These are phyloP conservation scores for Berberis vulgaris DNA, from an alignment of 164 flowering plant species.

Conservation along the genomic window DNA sequence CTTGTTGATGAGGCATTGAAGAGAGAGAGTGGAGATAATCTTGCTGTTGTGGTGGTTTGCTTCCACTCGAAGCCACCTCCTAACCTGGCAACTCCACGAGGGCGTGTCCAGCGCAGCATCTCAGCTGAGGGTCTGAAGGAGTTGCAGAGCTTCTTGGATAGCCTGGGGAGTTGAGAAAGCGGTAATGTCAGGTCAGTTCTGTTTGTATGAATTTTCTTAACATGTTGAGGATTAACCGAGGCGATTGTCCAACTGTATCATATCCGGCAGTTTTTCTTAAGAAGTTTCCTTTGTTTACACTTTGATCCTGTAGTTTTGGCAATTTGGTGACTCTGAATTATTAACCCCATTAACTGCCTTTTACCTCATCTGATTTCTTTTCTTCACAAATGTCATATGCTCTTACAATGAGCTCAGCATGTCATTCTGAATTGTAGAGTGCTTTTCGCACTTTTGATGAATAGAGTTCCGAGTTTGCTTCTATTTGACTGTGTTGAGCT, in stretches of 20 bases:
- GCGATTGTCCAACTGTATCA: conserved; percentile 50
- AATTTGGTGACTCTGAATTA: no score
- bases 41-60: conserved; percentile 78
- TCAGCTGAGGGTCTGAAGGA: conserved; percentile 88
- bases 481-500: no score
- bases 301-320: no score
- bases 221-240: conserved; percentile 24
- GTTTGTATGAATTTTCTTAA: background rate
- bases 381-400: no score
- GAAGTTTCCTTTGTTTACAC: no score
- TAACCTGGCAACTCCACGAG: conserved; percentile 56
- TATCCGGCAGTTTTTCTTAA: conserved; percentile 40
- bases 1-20: conserved; percentile 78
- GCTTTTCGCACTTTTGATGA: no score
- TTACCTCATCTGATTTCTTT: no score
- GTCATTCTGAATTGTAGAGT: no score
- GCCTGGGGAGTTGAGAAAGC: conserved; percentile 30
- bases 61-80: conserved; percentile 76
- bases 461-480: no score
- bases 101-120: conserved; percentile 75
- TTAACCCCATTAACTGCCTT: no score
- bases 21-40: conserved; percentile 76
- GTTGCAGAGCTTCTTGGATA: conserved; percentile 77
- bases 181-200: conserved; percentile 9
- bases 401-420: no score